phyloP scores from a whole-genome alignment of 192 early-diverging fungal species.

The Radiomyces spectabilis region DNA sequence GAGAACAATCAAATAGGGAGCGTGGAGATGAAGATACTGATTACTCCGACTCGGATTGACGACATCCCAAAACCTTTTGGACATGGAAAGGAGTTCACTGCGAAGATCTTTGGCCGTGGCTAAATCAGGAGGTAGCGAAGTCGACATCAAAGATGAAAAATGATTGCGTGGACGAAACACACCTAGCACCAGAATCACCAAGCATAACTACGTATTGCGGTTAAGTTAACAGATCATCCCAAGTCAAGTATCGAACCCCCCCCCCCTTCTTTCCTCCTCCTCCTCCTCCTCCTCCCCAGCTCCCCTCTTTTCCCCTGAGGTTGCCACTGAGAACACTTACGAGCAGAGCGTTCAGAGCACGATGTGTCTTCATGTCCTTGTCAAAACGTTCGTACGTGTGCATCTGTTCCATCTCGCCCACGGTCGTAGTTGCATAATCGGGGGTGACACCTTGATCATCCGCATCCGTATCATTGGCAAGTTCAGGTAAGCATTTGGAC shows the following conservation, averaged over 20 bases:
- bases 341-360: conserved; percentile 14
- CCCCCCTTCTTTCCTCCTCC: too few relatives aligned
- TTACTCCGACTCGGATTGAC: conserved; percentile 9
- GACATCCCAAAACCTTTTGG: conserved; percentile 6
- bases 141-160: neutral
- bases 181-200: neutral
- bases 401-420: too few relatives aligned
- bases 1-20: conserved; percentile 4
- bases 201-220: neutral
- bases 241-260: too few relatives aligned
- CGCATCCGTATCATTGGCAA: conserved; percentile 3
- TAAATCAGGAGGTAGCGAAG: neutral
- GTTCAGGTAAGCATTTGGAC: conserved; percentile 20
- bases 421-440: too few relatives aligned
- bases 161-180: neutral
- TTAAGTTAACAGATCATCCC: neutral
- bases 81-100: neutral
- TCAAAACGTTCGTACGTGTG: too few relatives aligned
- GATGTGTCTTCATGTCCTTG: conserved; percentile 27
- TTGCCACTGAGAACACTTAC: too few relatives aligned
- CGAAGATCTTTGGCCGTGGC: neutral
- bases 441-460: neutral
- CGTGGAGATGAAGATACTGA: conserved; percentile 3
- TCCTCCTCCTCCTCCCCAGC: too few relatives aligned
- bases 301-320: too few relatives aligned